phyloP scores from a whole-genome alignment of 108 stramenopile species.

The Seminavis robusta region DNA sequence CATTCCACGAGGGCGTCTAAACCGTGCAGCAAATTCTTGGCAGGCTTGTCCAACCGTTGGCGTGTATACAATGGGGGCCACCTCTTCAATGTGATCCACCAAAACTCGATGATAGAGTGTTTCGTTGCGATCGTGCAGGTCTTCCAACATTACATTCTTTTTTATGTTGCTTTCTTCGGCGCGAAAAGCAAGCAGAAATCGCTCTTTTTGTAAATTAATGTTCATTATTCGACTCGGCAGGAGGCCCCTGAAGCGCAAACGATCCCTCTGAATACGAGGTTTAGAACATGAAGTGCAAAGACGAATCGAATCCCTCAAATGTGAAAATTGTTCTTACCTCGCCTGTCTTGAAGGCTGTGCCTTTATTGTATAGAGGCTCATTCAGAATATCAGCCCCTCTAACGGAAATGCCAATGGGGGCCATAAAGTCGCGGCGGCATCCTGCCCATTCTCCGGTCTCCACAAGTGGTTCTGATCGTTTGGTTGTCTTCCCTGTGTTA shows the following conservation, averaged over 20 bases:
- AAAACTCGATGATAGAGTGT: constrained; percentile 95
- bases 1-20: constrained; percentile 91
- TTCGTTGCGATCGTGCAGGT: constrained; percentile 95
- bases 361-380: constrained; percentile 86
- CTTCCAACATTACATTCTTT: constrained; percentile 91
- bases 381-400: constrained; percentile 47
- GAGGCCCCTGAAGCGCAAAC: constrained; percentile 83
- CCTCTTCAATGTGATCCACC: constrained; percentile 92
- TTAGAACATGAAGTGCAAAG: too few relatives aligned
- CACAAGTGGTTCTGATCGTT: constrained; percentile 1
- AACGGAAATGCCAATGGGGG: constrained; percentile 51
- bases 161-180: constrained; percentile 67
- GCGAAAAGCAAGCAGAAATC: constrained; percentile 60
- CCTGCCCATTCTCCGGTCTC: constrained; percentile 71
- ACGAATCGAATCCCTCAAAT: too few relatives aligned
- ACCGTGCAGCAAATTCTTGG: constrained; percentile 72
- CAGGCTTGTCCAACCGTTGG: constrained; percentile 98
- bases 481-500: too few relatives aligned
- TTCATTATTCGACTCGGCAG: constrained; percentile 69
- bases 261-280: too few relatives aligned
- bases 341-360: constrained; percentile 79
- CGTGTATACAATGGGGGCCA: constrained; percentile 97
- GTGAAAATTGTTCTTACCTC: too few relatives aligned
- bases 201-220: constrained; percentile 60
- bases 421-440: constrained; percentile 61